phyloP scores from a whole-genome alignment of 257 asterid species.

The Dorcoceras hygrometricum region DNA sequence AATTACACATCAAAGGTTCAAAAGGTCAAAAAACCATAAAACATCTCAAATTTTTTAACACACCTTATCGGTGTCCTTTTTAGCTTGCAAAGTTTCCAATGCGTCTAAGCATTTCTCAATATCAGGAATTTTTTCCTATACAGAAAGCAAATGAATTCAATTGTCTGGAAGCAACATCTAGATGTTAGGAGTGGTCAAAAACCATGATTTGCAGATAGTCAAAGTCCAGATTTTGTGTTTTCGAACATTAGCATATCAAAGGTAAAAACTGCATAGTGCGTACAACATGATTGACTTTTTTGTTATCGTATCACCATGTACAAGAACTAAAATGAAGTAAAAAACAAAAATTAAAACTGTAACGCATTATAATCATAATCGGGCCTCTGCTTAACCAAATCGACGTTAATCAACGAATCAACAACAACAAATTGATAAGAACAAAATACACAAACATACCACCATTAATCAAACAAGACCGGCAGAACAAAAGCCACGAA shows the following conservation, averaged over 20 bases:
- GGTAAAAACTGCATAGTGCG: slow-evolving; percentile 5
- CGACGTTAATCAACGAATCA: too few relatives aligned
- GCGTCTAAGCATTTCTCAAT: slow-evolving; percentile 84
- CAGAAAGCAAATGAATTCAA: slow-evolving; percentile 18
- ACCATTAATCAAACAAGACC: too few relatives aligned
- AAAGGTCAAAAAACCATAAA: neutral
- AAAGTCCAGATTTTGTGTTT: neutral
- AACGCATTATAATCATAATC: too few relatives aligned
- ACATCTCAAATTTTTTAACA: neutral
- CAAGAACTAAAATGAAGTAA: neutral
- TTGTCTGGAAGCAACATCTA: slow-evolving; percentile 13
- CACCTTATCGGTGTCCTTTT: neutral
- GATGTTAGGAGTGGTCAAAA: slow-evolving; percentile 7
- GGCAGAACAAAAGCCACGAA: too few relatives aligned
- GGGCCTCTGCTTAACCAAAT: too few relatives aligned
- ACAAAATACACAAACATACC: too few relatives aligned
- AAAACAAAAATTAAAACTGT: too few relatives aligned
- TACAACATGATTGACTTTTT: slow-evolving; percentile 7
- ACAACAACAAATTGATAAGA: too few relatives aligned
- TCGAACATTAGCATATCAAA: neutral
- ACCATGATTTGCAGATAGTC: neutral
- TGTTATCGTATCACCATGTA: neutral
- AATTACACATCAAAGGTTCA: neutral
- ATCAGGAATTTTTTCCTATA: slow-evolving; percentile 92
- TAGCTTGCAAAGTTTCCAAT: slow-evolving; percentile 40